Conservation (phyloP, 176 grass and related monocot genomes). For the Bonia amplexicaulis region DNA sequence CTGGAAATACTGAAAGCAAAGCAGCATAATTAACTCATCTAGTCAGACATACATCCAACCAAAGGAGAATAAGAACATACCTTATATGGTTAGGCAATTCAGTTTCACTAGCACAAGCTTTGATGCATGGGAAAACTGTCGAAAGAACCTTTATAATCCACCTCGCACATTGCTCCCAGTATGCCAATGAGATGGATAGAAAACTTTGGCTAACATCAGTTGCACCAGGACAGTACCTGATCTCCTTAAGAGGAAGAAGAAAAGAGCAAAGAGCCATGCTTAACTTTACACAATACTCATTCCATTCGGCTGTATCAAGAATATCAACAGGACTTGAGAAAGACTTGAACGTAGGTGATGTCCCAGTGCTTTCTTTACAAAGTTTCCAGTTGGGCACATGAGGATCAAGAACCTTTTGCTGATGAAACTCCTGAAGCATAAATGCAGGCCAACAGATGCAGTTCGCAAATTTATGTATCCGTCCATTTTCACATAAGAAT, state of each 20-base stretch:
- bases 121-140: slow-evolving; percentile 89
- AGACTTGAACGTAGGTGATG: slow-evolving; percentile 31
- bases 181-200: slow-evolving; percentile 67
- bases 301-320: slow-evolving; percentile 76
- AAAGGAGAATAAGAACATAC: slow-evolving; percentile 36
- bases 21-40: not conserved
- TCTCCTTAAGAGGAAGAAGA: slow-evolving; percentile 74
- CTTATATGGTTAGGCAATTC: slow-evolving; percentile 84
- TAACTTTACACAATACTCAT: slow-evolving; percentile 68
- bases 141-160: slow-evolving; percentile 93
- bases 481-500: slow-evolving; percentile 95
- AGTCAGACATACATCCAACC: not conserved
- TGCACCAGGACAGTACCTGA: slow-evolving; percentile 46
- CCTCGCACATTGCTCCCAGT: slow-evolving; percentile 88
- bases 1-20: not conserved
- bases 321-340: slow-evolving; percentile 40
- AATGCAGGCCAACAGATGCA: slow-evolving; percentile 93
- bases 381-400: slow-evolving; percentile 15
- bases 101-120: slow-evolving; percentile 75
- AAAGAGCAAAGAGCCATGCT: slow-evolving; percentile 88
- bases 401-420: slow-evolving; percentile 36
- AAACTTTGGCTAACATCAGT: slow-evolving; percentile 57
- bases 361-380: slow-evolving; percentile 19
- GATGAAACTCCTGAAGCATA: slow-evolving; percentile 77
- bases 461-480: slow-evolving; percentile 96